Percentiles rank a stretch among this genome's conserved stretches.
Evolutionary conservation across 805 yeast genomes (phyloP).

Genomic region (Ogataea populi-albae): DNA sequence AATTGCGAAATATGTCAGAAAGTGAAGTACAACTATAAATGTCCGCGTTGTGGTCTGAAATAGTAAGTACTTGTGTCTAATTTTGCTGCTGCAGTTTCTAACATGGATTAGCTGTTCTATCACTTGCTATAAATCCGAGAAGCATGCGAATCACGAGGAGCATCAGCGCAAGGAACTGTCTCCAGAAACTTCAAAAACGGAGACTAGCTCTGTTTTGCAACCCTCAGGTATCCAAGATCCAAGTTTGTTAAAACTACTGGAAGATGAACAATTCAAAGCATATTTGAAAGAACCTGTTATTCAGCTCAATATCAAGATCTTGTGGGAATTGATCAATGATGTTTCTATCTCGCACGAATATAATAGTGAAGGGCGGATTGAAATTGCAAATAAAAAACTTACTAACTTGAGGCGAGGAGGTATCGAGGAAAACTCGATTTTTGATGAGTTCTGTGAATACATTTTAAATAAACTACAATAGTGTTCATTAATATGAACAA

Average conservation of each 20-base stretch:
- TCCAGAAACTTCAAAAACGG: conserved; percentile 9
- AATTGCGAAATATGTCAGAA: conserved; percentile 28
- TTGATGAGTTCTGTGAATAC: conserved; percentile 64
- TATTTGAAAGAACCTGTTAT: conserved; percentile 52
- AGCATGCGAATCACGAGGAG: too few relatives aligned
- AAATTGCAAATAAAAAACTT: conserved; percentile 59
- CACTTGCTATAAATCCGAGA: conserved; percentile 52
- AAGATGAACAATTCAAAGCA: conserved; percentile 43
- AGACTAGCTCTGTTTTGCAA: conserved; percentile 1
- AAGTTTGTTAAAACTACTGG: conserved; percentile 30
- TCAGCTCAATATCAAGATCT: conserved; percentile 50
- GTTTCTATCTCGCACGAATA: conserved; percentile 47
- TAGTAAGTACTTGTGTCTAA: conserved; percentile 31
- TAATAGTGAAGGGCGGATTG: conserved; percentile 51
- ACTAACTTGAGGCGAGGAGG: conserved; percentile 64
- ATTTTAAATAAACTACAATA: conserved; percentile 31
- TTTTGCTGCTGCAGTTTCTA: conserved; percentile 4
- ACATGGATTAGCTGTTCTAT: conserved; percentile 48
- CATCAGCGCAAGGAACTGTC: too few relatives aligned
- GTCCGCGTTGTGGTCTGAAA: conserved; percentile 44
- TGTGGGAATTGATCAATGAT: conserved; percentile 48
- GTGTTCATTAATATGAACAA: neutral
- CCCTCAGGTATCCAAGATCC: conserved; percentile 17
- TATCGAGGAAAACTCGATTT: conserved; percentile 57
- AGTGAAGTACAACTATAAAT: conserved; percentile 40